phyloP scores from a whole-genome alignment of 2,329 filamentous ascomycete genomes.

The Fusarium goolgardi region DNA sequence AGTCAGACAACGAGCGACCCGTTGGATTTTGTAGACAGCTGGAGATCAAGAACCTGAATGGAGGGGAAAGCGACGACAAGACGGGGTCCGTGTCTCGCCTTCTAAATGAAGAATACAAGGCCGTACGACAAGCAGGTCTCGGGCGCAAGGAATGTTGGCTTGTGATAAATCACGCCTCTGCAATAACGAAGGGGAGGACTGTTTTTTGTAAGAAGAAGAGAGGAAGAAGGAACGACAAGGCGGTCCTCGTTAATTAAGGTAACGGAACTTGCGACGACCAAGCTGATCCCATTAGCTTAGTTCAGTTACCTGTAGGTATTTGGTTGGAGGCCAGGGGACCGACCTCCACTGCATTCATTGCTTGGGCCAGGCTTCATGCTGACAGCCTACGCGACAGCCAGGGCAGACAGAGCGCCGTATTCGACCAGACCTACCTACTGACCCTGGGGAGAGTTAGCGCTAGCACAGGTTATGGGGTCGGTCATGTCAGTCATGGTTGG shows the following conservation, averaged over 20 bases:
- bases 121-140: constrained; percentile 24
- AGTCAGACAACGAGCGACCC: constrained; percentile 21
- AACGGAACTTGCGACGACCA: constrained; percentile 33
- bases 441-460: constrained; percentile 19
- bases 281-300: constrained; percentile 8
- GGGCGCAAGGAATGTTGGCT: constrained; percentile 14
- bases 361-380: neutral
- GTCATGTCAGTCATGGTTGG: constrained; percentile 22
- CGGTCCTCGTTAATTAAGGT: constrained; percentile 37
- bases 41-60: constrained; percentile 1
- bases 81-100: constrained; percentile 1
- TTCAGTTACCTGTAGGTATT: neutral
- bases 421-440: neutral
- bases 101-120: neutral
- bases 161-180: constrained; percentile 23
- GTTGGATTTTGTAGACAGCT: constrained; percentile 22
- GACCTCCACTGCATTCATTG: constrained; percentile 10
- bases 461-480: constrained; percentile 9
- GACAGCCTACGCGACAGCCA: constrained; percentile 10
- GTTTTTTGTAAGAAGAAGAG: constrained; percentile 28
- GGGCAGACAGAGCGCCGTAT: constrained; percentile 21
- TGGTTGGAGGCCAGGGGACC: neutral
- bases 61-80: constrained; percentile 22
- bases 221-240: constrained; percentile 22
- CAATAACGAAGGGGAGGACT: constrained; percentile 15